phyloP scores from a whole-genome alignment of 768 basidiomycete species.

The Podaxis sp. region DNA sequence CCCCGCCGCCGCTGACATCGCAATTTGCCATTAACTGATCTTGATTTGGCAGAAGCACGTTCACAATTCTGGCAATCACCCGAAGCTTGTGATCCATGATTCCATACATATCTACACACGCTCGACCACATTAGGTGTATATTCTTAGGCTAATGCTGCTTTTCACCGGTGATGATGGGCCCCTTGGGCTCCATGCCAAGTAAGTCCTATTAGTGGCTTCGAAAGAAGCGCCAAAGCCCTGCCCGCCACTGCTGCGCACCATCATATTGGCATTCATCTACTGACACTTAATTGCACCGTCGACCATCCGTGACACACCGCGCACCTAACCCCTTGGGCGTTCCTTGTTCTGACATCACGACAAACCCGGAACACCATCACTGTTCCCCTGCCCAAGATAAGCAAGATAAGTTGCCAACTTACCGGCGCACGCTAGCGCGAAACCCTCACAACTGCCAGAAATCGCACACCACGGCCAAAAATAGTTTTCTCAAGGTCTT shows the following conservation, averaged over 20 bases:
- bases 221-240: not conserved
- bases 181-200: not conserved
- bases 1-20: conserved; percentile 1
- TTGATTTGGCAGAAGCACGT: not conserved
- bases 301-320: not conserved
- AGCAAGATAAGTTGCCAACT: not conserved
- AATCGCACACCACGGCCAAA: not conserved
- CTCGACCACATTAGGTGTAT: not conserved
- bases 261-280: not conserved
- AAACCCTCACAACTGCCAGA: not conserved
- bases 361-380: not conserved
- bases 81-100: not conserved
- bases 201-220: not conserved
- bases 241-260: not conserved
- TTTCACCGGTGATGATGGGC: not conserved
- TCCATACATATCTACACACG: not conserved
- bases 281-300: not conserved
- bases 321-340: not conserved
- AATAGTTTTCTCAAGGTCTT: not conserved
- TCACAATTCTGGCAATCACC: not conserved
- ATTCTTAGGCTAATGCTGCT: not conserved
- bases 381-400: not conserved
- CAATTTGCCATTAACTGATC: not conserved
- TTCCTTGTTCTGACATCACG: not conserved
- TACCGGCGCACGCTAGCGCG: not conserved